Evolutionary conservation across 2,329 filamentous ascomycete genomes (phyloP).

Genomic region (Endoconidiophora polonica): DNA sequence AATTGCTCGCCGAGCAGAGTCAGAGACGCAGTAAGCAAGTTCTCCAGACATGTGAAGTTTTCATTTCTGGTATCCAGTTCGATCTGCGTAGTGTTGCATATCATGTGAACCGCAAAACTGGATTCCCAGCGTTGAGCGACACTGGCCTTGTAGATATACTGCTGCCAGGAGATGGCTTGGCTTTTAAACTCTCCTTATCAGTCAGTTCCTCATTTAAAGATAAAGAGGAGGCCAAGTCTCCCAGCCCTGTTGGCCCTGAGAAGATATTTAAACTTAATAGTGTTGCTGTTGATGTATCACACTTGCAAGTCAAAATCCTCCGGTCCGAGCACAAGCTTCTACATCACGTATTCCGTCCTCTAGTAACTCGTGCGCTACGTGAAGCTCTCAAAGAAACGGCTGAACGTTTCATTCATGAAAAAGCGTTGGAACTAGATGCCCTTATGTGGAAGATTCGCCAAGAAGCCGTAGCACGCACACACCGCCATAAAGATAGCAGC

Average conservation of each 20-base stretch:
- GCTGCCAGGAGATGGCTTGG: constrained; percentile 72
- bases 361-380: constrained; percentile 69
- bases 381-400: constrained; percentile 74
- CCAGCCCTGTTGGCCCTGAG: not conserved
- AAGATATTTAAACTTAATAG: constrained; percentile 91
- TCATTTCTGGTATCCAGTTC: constrained; percentile 80
- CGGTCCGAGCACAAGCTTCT: constrained; percentile 90
- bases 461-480: constrained; percentile 59
- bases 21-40: constrained; percentile 60
- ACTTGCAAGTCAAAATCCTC: constrained; percentile 77
- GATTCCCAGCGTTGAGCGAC: constrained; percentile 78
- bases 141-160: constrained; percentile 78
- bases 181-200: constrained; percentile 33
- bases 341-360: constrained; percentile 71
- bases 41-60: constrained; percentile 28
- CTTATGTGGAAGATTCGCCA: constrained; percentile 61
- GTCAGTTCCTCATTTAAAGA: constrained; percentile 52
- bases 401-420: constrained; percentile 77
- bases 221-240: constrained; percentile 28
- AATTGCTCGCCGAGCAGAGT: constrained; percentile 64
- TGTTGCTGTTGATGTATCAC: constrained; percentile 66
- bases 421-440: constrained; percentile 58
- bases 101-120: constrained; percentile 87
- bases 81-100: constrained; percentile 83
- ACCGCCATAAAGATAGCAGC: constrained; percentile 41